Evolutionary conservation across 2,329 filamentous ascomycete genomes (phyloP), one percentile per base, ranked within the genome.

Genomic region (Penicillium occitanis): DNA sequence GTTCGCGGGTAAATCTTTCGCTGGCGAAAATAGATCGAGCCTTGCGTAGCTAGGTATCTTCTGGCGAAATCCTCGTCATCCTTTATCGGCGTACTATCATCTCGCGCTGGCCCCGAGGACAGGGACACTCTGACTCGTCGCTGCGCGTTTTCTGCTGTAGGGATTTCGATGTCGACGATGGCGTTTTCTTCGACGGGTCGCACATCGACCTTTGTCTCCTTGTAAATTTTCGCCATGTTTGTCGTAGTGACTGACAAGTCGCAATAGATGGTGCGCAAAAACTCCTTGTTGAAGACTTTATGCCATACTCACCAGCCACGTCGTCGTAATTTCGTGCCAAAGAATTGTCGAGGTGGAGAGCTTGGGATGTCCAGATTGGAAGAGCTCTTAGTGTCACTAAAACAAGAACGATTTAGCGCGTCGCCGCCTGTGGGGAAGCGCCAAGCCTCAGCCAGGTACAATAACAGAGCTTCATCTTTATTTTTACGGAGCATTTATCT

Each of bases 161-260:
- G 86, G 71, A 92, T 85, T 73, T 87, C 84, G 74, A 94, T 87
- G 73, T 88, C 87, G 75, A 93, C 86, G 73, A 89, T 86, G 67
- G 89, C 90, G 72, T 86, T 87, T 70, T 85, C 83, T 72, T 87
- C 90, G 68, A 87, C 85, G 70, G 89, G 88, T 79, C 95, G 91
- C 73, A 95, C 86, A 78, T 91, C 92, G 79, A 96, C 83, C 77
- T 91, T 89, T 77, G 91, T 92, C 85, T 96, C 92, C 83, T 93
- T 93, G 84, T 91, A 95, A 79, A 91, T 83, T 86, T 83, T 84
- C 82, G 84, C 87, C 90, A 90, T 90, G 75, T 74, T 80, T 72
- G 66, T 46, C 37, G 66, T 53, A 67, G 68, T 64, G n/a, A 14
- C 7, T 19, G n/a, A 40, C 28, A 2, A 19, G 33, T 22, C 35